These are phyloP conservation scores for Peronospora farinosa DNA, from an alignment of 352 stramenopile genomes.

Conservation along the genomic window DNA sequence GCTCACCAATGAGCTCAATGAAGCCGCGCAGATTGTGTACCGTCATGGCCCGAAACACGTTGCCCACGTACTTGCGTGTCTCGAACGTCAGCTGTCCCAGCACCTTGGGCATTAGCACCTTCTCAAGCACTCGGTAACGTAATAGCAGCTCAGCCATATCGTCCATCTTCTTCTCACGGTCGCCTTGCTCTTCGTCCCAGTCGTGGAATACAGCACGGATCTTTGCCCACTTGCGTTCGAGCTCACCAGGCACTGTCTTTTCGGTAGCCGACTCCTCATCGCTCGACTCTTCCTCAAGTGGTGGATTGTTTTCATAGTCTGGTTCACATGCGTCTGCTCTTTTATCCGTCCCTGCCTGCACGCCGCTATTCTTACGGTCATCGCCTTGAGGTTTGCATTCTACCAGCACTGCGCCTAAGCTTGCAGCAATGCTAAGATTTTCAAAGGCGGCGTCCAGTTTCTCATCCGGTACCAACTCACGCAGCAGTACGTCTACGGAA, in stretches of 20 bases:
- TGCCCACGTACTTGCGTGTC: slow-evolving; percentile 73
- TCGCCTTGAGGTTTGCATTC: slow-evolving; percentile 24
- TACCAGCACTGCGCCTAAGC: slow-evolving; percentile 6
- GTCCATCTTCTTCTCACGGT: slow-evolving; percentile 75
- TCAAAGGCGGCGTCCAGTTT: slow-evolving; percentile 49
- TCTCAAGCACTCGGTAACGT: slow-evolving; percentile 67
- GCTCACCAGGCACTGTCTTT: slow-evolving; percentile 62
- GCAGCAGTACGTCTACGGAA: slow-evolving; percentile 55
- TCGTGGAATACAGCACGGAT: slow-evolving; percentile 69
- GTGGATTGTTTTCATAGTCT: slow-evolving; percentile 22
- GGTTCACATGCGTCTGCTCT: slow-evolving; percentile 15
- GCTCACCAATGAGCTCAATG: slow-evolving; percentile 51
- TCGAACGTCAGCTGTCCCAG: slow-evolving; percentile 71
- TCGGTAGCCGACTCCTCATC: slow-evolving; percentile 50
- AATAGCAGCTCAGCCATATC: slow-evolving; percentile 70
- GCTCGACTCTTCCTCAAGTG: slow-evolving; percentile 44
- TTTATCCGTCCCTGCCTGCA: slow-evolving; percentile 31
- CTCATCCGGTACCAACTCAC: slow-evolving; percentile 53
- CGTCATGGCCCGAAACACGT: slow-evolving; percentile 72
- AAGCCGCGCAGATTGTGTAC: slow-evolving; percentile 64
- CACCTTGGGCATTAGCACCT: slow-evolving; percentile 65
- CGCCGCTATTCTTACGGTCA: slow-evolving; percentile 13
- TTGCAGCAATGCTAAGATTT: slow-evolving; percentile 36
- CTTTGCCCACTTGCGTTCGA: slow-evolving; percentile 68
- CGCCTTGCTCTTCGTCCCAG: slow-evolving; percentile 64